Percentiles rank a stretch among this genome's conserved stretches.
phyloP scores from a whole-genome alignment of 1,139 yeast genomes.

The Lodderomyces metapsilosis region DNA sequence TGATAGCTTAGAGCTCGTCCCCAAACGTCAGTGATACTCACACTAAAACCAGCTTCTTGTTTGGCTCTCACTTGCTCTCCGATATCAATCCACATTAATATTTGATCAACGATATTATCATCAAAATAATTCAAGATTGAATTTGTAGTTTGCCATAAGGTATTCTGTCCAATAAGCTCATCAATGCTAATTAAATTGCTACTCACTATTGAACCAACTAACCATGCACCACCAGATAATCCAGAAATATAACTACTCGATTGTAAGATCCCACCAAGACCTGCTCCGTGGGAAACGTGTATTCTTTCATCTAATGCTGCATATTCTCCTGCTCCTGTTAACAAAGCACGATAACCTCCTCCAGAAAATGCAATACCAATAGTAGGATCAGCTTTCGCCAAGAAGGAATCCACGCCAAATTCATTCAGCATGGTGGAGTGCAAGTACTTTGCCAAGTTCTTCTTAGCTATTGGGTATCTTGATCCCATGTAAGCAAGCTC shows the following conservation, averaged over 20 bases:
- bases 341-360: conserved; percentile 92
- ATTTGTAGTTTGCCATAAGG: conserved; percentile 34
- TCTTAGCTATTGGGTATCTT: conserved; percentile 54
- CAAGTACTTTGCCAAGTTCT: conserved; percentile 55
- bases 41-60: conserved; percentile 29
- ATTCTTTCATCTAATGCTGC: conserved; percentile 80
- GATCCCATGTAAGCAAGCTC: conserved; percentile 42
- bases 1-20: conserved; percentile 41
- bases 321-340: conserved; percentile 83
- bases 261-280: conserved; percentile 38
- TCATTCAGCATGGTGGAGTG: conserved; percentile 56
- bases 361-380: conserved; percentile 81
- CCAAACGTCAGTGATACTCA: conserved; percentile 37
- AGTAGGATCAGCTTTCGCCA: conserved; percentile 28
- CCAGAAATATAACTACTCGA: conserved; percentile 36
- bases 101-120: conserved; percentile 4
- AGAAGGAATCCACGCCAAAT: conserved; percentile 51
- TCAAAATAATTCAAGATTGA: conserved; percentile 13
- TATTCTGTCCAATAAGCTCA: conserved; percentile 28
- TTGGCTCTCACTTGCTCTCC: conserved; percentile 28
- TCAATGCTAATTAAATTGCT: conserved; percentile 37
- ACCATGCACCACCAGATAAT: conserved; percentile 42
- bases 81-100: conserved; percentile 21
- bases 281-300: conserved; percentile 41
- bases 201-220: conserved; percentile 33